Percentiles rank a stretch among this genome's conserved stretches.
Conservation (phyloP, 345 rosid species). For the Hibiscus tridactylites region DNA sequence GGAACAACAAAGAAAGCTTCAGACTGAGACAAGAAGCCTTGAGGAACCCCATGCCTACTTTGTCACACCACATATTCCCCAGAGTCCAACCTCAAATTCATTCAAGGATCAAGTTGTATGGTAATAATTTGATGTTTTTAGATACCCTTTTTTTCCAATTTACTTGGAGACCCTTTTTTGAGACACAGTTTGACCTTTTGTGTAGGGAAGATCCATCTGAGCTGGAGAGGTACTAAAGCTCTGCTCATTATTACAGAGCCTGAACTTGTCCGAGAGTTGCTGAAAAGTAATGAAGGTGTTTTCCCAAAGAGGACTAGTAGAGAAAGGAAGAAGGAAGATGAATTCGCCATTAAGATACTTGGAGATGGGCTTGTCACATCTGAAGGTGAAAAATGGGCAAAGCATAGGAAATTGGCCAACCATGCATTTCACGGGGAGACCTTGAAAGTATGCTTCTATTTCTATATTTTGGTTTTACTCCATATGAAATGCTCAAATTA, state of each 20-base stretch:
- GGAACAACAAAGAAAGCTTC: conserved; percentile 26
- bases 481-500: too few relatives aligned
- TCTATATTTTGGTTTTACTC: too few relatives aligned
- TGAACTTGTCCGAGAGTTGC: not conserved
- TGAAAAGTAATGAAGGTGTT: not conserved
- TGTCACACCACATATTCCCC: conserved; percentile 21
- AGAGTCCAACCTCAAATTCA: conserved; percentile 19
- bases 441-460: not conserved
- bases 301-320: not conserved
- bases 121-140: not conserved
- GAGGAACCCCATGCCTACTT: conserved; percentile 10
- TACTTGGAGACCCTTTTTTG: not conserved
- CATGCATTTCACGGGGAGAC: conserved; percentile 9
- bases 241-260: not conserved
- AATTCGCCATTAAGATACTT: not conserved
- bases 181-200: not conserved
- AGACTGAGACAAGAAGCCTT: conserved; percentile 12
- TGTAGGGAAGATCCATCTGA: not conserved
- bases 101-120: conserved; percentile 24
- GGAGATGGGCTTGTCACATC: not conserved
- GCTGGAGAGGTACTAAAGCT: not conserved
- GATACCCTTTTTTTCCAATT: not conserved
- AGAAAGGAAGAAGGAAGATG: not conserved
- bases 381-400: not conserved
- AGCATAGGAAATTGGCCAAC: conserved; percentile 2